These are phyloP conservation scores for Nakazawaea wickerhamii DNA, from an alignment of 805 yeast genomes.

Conservation along the genomic window DNA sequence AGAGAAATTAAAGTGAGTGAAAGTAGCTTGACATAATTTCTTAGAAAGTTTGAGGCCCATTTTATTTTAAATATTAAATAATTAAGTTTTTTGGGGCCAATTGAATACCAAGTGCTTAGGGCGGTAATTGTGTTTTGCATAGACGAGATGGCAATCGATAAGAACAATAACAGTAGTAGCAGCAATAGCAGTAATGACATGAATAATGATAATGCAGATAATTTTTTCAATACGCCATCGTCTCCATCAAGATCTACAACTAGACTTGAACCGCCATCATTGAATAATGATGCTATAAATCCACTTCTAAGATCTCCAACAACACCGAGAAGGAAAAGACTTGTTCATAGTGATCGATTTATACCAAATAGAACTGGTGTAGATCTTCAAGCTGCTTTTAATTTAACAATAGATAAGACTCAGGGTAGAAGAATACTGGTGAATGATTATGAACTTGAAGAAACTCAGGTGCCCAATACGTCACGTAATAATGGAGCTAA, in stretches of 20 bases:
- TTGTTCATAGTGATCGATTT: constrained; percentile 74
- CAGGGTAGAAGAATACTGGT: constrained; percentile 22
- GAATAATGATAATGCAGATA: background rate
- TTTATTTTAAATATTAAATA: too few relatives aligned
- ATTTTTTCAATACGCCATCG: constrained; percentile 8
- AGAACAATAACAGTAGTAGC: background rate
- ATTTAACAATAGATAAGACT: constrained; percentile 40
- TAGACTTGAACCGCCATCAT: constrained; percentile 9
- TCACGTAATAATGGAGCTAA: constrained; percentile 17
- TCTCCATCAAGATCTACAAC: constrained; percentile 13
- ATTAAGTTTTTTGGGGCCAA: too few relatives aligned
- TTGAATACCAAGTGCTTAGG: background rate
- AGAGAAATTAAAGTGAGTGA: too few relatives aligned
- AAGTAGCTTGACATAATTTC: too few relatives aligned
- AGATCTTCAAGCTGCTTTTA: constrained; percentile 81
- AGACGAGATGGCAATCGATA: constrained; percentile 1
- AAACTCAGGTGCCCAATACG: constrained; percentile 17
- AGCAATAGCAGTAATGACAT: background rate
- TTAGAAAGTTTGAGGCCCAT: too few relatives aligned
- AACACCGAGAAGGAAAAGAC: constrained; percentile 45
- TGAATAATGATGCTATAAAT: constrained; percentile 8
- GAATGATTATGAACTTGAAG: constrained; percentile 10
- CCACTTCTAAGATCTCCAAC: constrained; percentile 30
- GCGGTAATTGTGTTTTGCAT: background rate
- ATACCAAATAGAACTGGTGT: constrained; percentile 86